Base-by-base conservation (phyloP, 2,329 filamentous ascomycete species). In the Xylaria sp. region DNA sequence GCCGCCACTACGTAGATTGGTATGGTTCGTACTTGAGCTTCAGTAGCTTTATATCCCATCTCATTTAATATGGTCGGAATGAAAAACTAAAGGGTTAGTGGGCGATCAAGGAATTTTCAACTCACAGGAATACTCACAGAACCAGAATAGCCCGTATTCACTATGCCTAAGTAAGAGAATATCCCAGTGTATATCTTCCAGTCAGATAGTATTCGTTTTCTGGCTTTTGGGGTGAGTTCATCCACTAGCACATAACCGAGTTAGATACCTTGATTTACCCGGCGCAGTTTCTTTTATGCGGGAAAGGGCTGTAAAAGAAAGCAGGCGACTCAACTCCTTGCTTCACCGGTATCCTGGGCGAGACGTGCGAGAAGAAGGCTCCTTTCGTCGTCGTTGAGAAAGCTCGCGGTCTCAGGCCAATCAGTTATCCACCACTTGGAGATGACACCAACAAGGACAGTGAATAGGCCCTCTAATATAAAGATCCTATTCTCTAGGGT, bases 401-500 rank as follows among this genome's bases (percentile, higher is more conserved):
- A 87, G 3, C 76, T 79, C 1, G 83, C 80, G 1, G 76, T 81
- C 37, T 73, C 72, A 20, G 72, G 72, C 69, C 72, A 72, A 59
- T 86, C 83, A 28, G 81, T 79, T 12, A 86, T 82, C n/a, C 79
- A 77, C 67, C 83, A 84, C 59, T 81, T 84, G 13, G 82, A 81
- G 1, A 80, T 55, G 8, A 81, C 60, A 1, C 83, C 82, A 3
- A 85, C 77, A 3, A 82, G 59, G 9, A 84, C 76, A 0, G 84
- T 85, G 2, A 83, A 75, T 0, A 86, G 74, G 2, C 84, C 84
- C 72, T 86, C 84, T 13, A 85, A 73, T 48, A 85, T 84, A 67
- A 85, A 84, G 56, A 85, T 84, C 84, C 84, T 85, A 59, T 23
- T 20, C 34, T 13, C 20, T 3, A 28, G 10, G 2, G 28, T 65